Evolutionary conservation across 768 basidiomycete genomes (phyloP).

Genomic region (Phanerodontia chrysosporium): DNA sequence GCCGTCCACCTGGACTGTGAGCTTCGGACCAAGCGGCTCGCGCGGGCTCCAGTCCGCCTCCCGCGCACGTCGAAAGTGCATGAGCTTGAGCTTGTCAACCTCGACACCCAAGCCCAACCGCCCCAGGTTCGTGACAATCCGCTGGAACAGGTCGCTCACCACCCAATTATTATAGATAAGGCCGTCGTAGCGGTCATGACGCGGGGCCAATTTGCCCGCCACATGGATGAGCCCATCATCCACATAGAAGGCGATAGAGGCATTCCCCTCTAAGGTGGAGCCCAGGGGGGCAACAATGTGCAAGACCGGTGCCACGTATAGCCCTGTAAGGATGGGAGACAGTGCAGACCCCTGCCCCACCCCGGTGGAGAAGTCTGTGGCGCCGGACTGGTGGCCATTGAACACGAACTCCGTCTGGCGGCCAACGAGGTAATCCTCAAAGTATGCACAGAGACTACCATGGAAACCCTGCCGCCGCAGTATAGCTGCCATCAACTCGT

Average conservation of each 20-base stretch:
- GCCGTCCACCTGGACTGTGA: neutral
- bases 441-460: constrained; percentile 1
- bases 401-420: constrained; percentile 10
- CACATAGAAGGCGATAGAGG: no score
- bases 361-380: neutral
- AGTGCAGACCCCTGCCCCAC: constrained; percentile 15
- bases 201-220: neutral
- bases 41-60: neutral
- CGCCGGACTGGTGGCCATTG: neutral
- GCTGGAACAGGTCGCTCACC: neutral
- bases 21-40: neutral
- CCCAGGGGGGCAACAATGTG: neutral
- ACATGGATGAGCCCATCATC: constrained; percentile 14
- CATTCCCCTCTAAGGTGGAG: neutral
- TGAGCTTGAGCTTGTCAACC: constrained; percentile 13
- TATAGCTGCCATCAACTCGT: neutral
- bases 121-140: neutral
- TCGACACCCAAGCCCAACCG: constrained; percentile 11
- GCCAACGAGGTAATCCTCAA: constrained; percentile 9
- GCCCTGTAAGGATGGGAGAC: constrained; percentile 12
- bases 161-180: neutral
- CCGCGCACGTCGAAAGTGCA: constrained; percentile 11
- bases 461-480: constrained; percentile 13
- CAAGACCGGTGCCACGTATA: constrained; percentile 14
- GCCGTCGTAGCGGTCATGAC: neutral